A percentile compares a stretch with the other conserved stretches of the same genome.
phyloP scores from a whole-genome alignment of 2,329 filamentous ascomycete species.

The Aspergillus tanneri region DNA sequence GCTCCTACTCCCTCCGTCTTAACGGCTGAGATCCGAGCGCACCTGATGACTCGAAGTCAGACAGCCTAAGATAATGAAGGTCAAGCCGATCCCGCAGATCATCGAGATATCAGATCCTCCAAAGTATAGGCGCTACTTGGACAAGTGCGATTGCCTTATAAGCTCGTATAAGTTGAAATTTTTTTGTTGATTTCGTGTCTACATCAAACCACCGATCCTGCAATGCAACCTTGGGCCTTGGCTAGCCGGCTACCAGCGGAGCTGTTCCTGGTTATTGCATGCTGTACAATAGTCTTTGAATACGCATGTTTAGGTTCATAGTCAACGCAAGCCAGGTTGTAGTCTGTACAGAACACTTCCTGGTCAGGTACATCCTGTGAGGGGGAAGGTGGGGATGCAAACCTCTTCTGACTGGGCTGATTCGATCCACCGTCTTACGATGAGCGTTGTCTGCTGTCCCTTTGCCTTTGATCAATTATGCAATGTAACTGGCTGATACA shows the following conservation, averaged over 20 bases:
- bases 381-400: background rate
- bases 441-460: background rate
- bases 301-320: conserved; percentile 12
- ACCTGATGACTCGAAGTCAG: conserved; percentile 6
- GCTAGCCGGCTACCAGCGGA: conserved; percentile 16
- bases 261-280: conserved; percentile 9
- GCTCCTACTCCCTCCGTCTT: background rate
- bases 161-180: conserved; percentile 7
- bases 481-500: background rate
- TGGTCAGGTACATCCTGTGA: conserved; percentile 5
- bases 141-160: conserved; percentile 13
- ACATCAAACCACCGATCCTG: conserved; percentile 13
- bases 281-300: conserved; percentile 6
- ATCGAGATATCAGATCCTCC: conserved; percentile 12
- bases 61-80: conserved; percentile 5
- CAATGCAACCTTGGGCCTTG: conserved; percentile 18
- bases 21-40: background rate
- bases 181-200: conserved; percentile 12
- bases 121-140: conserved; percentile 6
- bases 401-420: background rate
- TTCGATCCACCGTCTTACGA: background rate
- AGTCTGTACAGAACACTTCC: background rate
- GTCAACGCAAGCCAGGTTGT: conserved; percentile 4
- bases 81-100: conserved; percentile 18
- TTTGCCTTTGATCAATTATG: background rate